Percentiles rank a stretch among this genome's conserved stretches.
Conservation (phyloP, 1,139 yeast species). For the Sugiyamaella sp. region DNA sequence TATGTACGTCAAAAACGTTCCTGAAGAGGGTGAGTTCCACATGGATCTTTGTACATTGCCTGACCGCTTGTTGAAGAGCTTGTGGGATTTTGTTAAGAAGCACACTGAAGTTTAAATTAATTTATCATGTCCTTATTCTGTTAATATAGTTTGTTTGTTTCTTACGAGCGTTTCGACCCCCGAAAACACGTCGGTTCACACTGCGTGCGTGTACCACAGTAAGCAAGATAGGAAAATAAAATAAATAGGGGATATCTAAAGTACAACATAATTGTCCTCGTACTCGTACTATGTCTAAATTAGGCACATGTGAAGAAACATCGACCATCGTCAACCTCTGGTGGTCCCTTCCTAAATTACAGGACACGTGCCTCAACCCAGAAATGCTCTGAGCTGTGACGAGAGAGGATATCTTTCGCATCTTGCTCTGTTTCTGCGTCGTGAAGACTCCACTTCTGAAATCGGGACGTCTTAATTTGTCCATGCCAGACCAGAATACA, state of each 20-base stretch:
- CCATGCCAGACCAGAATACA: conserved; percentile 80
- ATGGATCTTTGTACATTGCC: conserved; percentile 95
- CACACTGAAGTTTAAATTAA: conserved; percentile 34
- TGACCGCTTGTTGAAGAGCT: conserved; percentile 83
- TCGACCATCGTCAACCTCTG: too few relatives aligned
- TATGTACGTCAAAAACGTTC: conserved; percentile 94
- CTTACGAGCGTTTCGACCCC: not conserved
- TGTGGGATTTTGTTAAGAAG: conserved; percentile 92
- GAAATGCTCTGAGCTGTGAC: conserved; percentile 59
- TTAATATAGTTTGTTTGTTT: not conserved
- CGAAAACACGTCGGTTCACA: not conserved
- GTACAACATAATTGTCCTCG: not conserved
- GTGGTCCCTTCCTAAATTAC: not conserved
- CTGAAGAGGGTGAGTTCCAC: conserved; percentile 95
- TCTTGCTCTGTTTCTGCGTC: conserved; percentile 56
- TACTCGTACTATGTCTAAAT: not conserved
- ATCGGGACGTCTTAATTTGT: conserved; percentile 54
- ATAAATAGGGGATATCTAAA: too few relatives aligned
- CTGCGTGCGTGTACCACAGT: not conserved
- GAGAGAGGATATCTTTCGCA: conserved; percentile 53
- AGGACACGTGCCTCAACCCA: conserved; percentile 49
- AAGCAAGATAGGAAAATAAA: too few relatives aligned
- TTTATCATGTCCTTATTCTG: conserved; percentile 4
- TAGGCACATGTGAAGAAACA: not conserved
- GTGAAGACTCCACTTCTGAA: conserved; percentile 64